phyloP scores from a whole-genome alignment of 1,284 basidiomycete species.

The Apiotrichum porosum region DNA sequence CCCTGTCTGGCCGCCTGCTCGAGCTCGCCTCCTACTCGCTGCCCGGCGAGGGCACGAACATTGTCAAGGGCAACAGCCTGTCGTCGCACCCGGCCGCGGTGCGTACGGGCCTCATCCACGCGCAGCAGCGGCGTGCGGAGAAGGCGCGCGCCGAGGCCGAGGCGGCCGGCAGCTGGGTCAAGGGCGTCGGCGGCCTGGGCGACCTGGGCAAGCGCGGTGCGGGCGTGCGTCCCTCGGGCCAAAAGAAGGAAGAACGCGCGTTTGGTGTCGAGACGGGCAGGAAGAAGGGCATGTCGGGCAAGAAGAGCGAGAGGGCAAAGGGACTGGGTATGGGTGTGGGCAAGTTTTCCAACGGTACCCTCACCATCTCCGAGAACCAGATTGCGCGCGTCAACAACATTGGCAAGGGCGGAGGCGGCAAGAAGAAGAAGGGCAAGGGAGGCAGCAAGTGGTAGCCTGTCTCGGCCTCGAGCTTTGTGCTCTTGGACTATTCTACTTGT shows the following conservation, averaged over 20 bases:
- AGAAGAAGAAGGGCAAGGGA: slow-evolving; percentile 13
- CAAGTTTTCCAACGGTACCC: slow-evolving; percentile 40
- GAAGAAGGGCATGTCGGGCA: slow-evolving; percentile 44
- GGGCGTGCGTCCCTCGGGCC: slow-evolving; percentile 5
- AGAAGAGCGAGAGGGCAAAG: slow-evolving; percentile 33
- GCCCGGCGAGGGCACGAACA: slow-evolving; percentile 36
- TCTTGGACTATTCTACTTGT: too few relatives aligned
- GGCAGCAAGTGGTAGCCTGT: slow-evolving; percentile 12
- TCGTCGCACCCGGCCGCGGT: slow-evolving; percentile 40
- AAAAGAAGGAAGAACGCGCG: slow-evolving; percentile 18
- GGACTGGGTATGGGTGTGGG: slow-evolving; percentile 48
- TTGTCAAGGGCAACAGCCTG: slow-evolving; percentile 13
- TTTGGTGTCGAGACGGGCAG: slow-evolving; percentile 28
- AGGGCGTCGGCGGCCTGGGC: slow-evolving; percentile 37
- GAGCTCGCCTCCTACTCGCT: slow-evolving; percentile 40
- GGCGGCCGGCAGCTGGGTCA: slow-evolving; percentile 39
- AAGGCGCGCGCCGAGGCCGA: slow-evolving; percentile 31
- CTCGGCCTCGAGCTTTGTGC: too few relatives aligned
- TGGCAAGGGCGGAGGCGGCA: slow-evolving; percentile 7
- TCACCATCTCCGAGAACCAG: slow-evolving; percentile 41
- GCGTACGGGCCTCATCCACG: slow-evolving; percentile 38
- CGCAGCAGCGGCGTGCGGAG: slow-evolving; percentile 27
- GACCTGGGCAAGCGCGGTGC: slow-evolving; percentile 29
- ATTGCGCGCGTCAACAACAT: slow-evolving; percentile 29
- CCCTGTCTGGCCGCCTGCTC: slow-evolving; percentile 37